Evolutionary conservation across 2,329 filamentous ascomycete genomes (phyloP), one percentile per base, ranked within the genome.

Genomic region (Talaromyces sp.): DNA sequence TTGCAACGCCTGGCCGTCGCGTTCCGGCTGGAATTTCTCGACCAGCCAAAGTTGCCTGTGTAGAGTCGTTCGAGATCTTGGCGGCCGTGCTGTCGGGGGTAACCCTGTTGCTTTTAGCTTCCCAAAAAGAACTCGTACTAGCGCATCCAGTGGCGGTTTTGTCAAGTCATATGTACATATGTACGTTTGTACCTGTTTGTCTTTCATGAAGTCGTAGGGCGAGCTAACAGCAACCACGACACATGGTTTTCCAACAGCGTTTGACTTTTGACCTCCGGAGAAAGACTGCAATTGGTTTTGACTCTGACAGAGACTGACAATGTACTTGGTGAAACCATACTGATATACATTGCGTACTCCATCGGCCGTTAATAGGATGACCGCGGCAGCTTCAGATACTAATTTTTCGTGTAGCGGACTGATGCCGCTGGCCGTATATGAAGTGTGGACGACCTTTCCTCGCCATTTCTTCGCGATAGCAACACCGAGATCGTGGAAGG

Each of bases 121-220:
- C 4, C 59, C 59, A 49, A 61, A 61, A 3, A 61, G 55, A 29
- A 61, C 55, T 2, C 49, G 59, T 27, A 61, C 59, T 10, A 61
- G 55, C 29, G 59, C 35, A 2, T 61, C 27, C 11, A 61, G 49
- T 24, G 59, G 50, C 11, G 59, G 59, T 24, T 49, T 26, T 24
- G 59, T 61, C 14, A 61, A 32, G 19, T 61, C 59, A 27, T 61
- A 61, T 43, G 50, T 61, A 24, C 59, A 61, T 3, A 61, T 29
- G 38, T 61, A 61, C 1, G 55, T 58, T 21, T 55, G 32, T 24
- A 61, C 55, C 32, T 61, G 59, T 29, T 55, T 55, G 31, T 61
- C 59, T 43, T 58, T 61, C 59, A 61, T 61, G 26, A 61, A 61
- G 41, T 61, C 59, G 46, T 61, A 61, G 21, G 59, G 59, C 10